Conservation (phyloP, 768 basidiomycete genomes). For the Leccinum truebloodii region DNA sequence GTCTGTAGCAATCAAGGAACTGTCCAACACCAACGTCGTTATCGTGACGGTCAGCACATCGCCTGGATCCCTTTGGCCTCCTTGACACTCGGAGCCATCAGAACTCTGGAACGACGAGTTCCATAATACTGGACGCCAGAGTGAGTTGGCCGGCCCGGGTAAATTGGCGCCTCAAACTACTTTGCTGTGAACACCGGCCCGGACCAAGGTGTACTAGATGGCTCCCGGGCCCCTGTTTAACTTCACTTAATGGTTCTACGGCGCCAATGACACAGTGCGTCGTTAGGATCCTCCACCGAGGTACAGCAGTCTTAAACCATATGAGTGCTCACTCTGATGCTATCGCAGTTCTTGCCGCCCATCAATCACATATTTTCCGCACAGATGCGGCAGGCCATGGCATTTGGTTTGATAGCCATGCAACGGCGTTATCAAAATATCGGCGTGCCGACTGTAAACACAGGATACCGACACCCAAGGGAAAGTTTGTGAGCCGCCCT, state of each 20-base stretch:
- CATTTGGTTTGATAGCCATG: constrained; percentile 31
- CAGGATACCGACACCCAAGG: constrained; percentile 48
- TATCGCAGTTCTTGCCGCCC: background rate
- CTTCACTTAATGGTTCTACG: constrained; percentile 41
- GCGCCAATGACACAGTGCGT: constrained; percentile 64
- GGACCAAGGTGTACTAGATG: constrained; percentile 51
- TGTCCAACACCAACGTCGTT: constrained; percentile 66
- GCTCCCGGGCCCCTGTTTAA: constrained; percentile 39
- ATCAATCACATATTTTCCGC: constrained; percentile 40
- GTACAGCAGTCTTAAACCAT: constrained; percentile 47
- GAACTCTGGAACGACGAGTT: constrained; percentile 50
- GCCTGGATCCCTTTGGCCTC: constrained; percentile 64
- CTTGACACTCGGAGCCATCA: constrained; percentile 42
- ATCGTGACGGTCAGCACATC: constrained; percentile 67
- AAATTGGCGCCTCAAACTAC: constrained; percentile 34
- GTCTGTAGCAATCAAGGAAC: constrained; percentile 57
- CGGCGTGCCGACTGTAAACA: constrained; percentile 50
- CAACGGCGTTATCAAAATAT: constrained; percentile 50
- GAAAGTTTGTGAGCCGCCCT: constrained; percentile 41
- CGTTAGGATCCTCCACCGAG: constrained; percentile 47
- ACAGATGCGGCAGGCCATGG: constrained; percentile 47
- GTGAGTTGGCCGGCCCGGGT: constrained; percentile 36
- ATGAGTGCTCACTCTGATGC: constrained; percentile 1
- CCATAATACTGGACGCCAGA: constrained; percentile 49
- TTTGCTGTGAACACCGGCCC: constrained; percentile 48